These are phyloP conservation scores for Heliamphora pulchella DNA, from an alignment of 179 eudicot genomes.

Conservation along the genomic window DNA sequence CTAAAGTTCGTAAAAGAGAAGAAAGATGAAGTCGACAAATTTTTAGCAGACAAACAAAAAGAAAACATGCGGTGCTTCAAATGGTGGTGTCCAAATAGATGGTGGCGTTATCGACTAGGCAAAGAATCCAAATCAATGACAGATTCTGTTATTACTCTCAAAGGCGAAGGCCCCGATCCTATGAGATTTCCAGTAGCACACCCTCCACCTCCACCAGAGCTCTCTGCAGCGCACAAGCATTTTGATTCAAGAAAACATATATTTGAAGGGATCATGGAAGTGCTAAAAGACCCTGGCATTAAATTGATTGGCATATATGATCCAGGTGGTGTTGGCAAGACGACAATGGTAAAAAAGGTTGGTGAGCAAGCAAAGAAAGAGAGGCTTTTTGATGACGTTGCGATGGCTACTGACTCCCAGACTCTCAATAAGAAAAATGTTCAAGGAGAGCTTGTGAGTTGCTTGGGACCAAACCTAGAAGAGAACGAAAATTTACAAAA, in stretches of 20 bases:
- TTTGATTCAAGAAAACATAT: conserved; percentile 5
- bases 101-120: neutral
- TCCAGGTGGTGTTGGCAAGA: conserved; percentile 28
- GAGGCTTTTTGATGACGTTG: conserved; percentile 18
- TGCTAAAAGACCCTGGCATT: neutral
- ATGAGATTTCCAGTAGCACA: neutral
- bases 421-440: conserved; percentile 13
- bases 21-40: neutral
- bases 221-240: neutral
- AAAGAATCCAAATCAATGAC: neutral
- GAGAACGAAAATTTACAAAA: conserved; percentile 10
- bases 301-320: conserved; percentile 21
- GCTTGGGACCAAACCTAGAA: conserved; percentile 4
- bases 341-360: conserved; percentile 18
- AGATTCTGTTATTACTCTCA: neutral
- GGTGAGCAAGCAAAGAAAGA: conserved; percentile 8
- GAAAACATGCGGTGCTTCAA: neutral
- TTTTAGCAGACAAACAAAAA: neutral
- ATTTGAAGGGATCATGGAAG: neutral
- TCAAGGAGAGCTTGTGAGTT: conserved; percentile 15
- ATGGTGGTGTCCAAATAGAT: neutral
- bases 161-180: neutral
- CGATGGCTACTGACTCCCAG: conserved; percentile 10
- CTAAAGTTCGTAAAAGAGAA: neutral
- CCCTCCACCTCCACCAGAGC: neutral